Evolutionary conservation across 2,329 filamentous ascomycete genomes (phyloP), one percentile per base, ranked within the genome.

Genomic region (Sclerotiophoma versabilis): DNA sequence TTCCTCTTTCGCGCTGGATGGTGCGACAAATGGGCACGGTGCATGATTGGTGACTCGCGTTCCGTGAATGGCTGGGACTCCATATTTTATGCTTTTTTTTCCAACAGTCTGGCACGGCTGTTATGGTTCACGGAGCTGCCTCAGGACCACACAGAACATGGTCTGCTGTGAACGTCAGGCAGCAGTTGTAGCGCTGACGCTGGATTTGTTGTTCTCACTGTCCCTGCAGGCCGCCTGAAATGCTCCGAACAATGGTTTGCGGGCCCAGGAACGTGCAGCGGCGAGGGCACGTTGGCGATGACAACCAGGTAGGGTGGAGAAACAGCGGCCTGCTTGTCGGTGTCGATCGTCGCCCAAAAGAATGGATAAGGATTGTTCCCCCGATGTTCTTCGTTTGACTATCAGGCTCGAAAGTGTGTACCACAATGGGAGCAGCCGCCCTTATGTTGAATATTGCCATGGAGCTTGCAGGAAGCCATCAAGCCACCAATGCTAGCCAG

Each of bases 11-110:
- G 60, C 46, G 53, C 53, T 58, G 59, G 57, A 71, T 74, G 71
- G 71, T 73, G 70, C 66, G 67, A 72, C 71, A 66, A n/a, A 43
- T 43, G 47, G 51, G 56, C 56, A 49, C 55, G 49, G 58, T 54
- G 50, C 56, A 49, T 59, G 57, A 62, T 53, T 63, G 54, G 59
- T 59, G 68, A 61, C 48, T 61, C 57, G 50, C 50, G 56, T 60
- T 60, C 60, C 48, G 64, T 57, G 34, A 59, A 55, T 53, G 49
- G 47, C 41, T 57, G 58, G 26, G 53, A 49, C 45, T 38, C 59
- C 60, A 66, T 66, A 32, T 17, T 42, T 38, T 33, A 36, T 36
- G 45, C 49, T 45, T 45, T 27, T 45, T 45, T 45, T 27, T 45
- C 49, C 45, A 59, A 58, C 48, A 51, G 46, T 58, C 36, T 37